These are phyloP conservation scores for Barnettozyma botsteinii DNA, from an alignment of 805 yeast species.

Conservation along the genomic window DNA sequence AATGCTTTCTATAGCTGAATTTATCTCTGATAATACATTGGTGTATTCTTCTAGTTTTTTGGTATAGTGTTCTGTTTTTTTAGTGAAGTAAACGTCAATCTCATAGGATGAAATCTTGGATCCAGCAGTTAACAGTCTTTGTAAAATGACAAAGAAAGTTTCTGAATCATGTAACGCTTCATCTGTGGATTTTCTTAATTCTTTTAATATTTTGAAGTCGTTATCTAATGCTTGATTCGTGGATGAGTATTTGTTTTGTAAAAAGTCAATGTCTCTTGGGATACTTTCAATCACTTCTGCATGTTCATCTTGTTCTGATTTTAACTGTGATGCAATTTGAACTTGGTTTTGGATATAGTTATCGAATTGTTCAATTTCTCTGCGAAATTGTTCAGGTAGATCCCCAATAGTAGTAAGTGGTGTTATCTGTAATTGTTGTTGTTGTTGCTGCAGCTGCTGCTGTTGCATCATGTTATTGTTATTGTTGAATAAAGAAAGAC, in stretches of 20 bases:
- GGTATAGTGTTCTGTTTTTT: constrained; percentile 31
- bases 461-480: constrained; percentile 14
- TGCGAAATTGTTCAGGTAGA: constrained; percentile 63
- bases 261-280: constrained; percentile 64
- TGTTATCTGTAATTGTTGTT: constrained; percentile 45
- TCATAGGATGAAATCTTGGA: constrained; percentile 51
- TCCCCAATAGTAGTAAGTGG: constrained; percentile 74
- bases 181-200: constrained; percentile 39
- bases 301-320: constrained; percentile 57
- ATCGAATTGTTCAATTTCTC: constrained; percentile 64
- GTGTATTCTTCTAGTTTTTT: constrained; percentile 46
- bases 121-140: constrained; percentile 47
- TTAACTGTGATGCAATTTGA: constrained; percentile 60
- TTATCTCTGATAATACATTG: constrained; percentile 45
- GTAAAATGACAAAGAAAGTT: constrained; percentile 47
- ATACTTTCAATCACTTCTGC: constrained; percentile 59
- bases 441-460: constrained; percentile 34
- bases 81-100: constrained; percentile 51
- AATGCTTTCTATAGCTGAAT: constrained; percentile 56
- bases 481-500: constrained; percentile 27
- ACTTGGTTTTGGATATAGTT: constrained; percentile 70
- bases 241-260: constrained; percentile 54
- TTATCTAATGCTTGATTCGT: constrained; percentile 57
- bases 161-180: constrained; percentile 40
- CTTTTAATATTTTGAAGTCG: constrained; percentile 41